Conservation (phyloP, 1,284 basidiomycete species). For the Moniliophthora roreri region DNA sequence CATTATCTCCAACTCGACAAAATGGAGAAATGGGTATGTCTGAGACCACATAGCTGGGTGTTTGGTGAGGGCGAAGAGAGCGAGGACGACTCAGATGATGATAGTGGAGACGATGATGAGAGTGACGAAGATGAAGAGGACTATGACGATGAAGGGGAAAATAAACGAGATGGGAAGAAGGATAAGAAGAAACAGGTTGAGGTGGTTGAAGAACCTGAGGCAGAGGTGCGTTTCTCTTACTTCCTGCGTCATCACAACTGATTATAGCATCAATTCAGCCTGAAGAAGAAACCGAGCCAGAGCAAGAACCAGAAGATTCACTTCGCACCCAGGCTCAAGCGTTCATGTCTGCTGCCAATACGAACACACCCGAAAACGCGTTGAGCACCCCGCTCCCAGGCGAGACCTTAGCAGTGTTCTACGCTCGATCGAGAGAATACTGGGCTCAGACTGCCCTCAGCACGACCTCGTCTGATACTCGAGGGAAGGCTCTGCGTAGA, state of each 20-base stretch:
- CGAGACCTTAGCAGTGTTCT: constrained; percentile 87
- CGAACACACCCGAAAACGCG: constrained; percentile 69
- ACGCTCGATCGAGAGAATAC: constrained; percentile 78
- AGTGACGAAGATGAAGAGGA: constrained; percentile 30
- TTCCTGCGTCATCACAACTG: not conserved
- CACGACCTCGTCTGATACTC: constrained; percentile 48
- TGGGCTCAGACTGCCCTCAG: constrained; percentile 79
- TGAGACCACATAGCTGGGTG: constrained; percentile 64
- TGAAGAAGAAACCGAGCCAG: not conserved
- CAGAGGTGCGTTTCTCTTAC: not conserved
- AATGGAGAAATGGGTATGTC: constrained; percentile 71
- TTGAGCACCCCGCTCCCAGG: constrained; percentile 85
- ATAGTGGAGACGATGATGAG: constrained; percentile 33
- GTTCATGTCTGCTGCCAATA: constrained; percentile 74
- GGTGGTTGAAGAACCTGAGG: constrained; percentile 22
- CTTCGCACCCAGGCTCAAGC: constrained; percentile 63
- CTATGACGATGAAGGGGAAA: constrained; percentile 26
- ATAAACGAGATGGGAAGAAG: constrained; percentile 21
- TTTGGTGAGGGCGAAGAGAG: constrained; percentile 66
- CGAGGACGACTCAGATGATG: constrained; percentile 51
- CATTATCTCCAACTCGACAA: constrained; percentile 79
- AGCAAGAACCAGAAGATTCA: constrained; percentile 38
- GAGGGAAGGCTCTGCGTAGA: constrained; percentile 79
- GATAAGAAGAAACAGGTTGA: constrained; percentile 16
- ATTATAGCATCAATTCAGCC: not conserved